Evolutionary conservation across 768 basidiomycete genomes (phyloP), one percentile per base, ranked within the genome.

Genomic region (Trametes meyenii): DNA sequence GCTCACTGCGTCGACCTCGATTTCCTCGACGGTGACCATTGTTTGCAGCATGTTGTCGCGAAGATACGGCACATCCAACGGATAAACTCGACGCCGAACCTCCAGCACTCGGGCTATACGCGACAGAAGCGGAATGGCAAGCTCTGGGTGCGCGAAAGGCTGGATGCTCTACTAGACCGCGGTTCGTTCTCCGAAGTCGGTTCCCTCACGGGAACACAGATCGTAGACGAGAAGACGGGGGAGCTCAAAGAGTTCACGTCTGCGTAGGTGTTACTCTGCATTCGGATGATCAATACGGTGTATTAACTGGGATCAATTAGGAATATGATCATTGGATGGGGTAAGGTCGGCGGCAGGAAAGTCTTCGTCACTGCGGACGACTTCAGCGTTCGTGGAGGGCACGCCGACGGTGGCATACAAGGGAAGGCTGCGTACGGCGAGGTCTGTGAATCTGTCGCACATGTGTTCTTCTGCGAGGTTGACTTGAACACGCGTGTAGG

Each of bases 351-450:
- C 6, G 53, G 26, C 3, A 43, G 42, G 33, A 59, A 52, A 17
- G 61, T 66, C 0, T 62, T 62, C 48, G 52, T 66, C 8, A 66
- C 64, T 11, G 64, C 64, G 0, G 64, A 66, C 26, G 64, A 66
- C 45, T 66, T 66, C 64, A 62, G 64, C 29, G 64, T 66, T 5
- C 55, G 64, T 21, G 64, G 64, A 11, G 64, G 64, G 0, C 64
- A 66, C 39, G 64, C 64, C 3, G 64, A 66, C 35, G 64, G 64
- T 23, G 64, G 64, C 0, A 54, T 66, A 11, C 55, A 62, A 38
- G 64, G 64, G 5, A 66, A 66, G n/a, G 64, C 60, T 2, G 60
- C 64, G 0, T 62, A 62, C 45, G 64, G 57, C 8, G 64, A 66
- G 58, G 64, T 55, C 35, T 4, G 45, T 36, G 10, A 24, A 13